These are phyloP conservation scores for Escovopsis weberi DNA, from an alignment of 2,329 filamentous ascomycete species.

Conservation along the genomic window DNA sequence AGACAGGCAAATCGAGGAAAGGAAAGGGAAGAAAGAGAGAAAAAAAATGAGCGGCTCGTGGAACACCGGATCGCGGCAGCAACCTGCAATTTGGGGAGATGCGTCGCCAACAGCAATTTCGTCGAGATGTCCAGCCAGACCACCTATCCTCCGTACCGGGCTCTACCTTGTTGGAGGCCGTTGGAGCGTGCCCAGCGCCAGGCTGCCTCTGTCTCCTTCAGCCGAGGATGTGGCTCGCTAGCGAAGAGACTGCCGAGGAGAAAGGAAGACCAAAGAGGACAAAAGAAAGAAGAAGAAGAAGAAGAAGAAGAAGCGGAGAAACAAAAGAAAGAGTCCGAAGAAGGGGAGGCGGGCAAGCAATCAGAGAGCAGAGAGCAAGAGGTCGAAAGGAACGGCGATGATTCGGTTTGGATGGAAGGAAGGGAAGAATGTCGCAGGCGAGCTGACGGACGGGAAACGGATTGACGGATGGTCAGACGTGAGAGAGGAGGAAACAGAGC, in stretches of 20 bases:
- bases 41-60: neutral
- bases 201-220: neutral
- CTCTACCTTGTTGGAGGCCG: too few species aligned
- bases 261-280: neutral
- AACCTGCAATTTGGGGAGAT: neutral
- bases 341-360: too few species aligned
- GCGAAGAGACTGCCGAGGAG: neutral
- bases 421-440: too few species aligned
- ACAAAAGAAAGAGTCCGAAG: too few species aligned
- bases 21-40: neutral
- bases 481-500: too few species aligned
- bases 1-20: neutral
- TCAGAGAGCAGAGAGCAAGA: too few species aligned
- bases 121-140: neutral
- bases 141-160: neutral
- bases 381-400: too few species aligned
- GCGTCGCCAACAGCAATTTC: neutral
- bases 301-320: too few species aligned
- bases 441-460: too few species aligned
- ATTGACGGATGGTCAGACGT: too few species aligned
- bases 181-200: too few species aligned
- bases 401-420: too few species aligned
- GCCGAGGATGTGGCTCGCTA: neutral
- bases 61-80: neutral
- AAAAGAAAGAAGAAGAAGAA: neutral